These are phyloP conservation scores for Cystofilobasidium bisporidii DNA, from an alignment of 768 basidiomycete species.

Conservation along the genomic window DNA sequence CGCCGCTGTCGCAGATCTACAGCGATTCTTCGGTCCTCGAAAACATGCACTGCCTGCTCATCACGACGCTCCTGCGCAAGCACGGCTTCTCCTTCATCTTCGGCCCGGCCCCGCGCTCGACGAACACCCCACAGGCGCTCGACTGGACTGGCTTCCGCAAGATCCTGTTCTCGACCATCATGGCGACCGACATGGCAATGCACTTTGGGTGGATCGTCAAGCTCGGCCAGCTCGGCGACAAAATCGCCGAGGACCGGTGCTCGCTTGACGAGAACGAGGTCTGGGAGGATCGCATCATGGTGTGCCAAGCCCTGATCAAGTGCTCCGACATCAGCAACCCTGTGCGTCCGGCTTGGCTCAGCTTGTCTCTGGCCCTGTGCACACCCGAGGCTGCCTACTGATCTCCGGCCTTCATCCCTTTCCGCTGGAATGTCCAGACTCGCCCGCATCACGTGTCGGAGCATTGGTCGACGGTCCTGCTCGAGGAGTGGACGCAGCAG, in stretches of 20 bases:
- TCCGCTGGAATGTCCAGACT: constrained; percentile 47
- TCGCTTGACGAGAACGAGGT: constrained; percentile 11
- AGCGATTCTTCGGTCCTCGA: constrained; percentile 85
- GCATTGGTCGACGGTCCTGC: constrained; percentile 81
- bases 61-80: constrained; percentile 66
- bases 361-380: no score
- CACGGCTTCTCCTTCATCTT: constrained; percentile 57
- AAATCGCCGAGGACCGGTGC: constrained; percentile 40
- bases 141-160: constrained; percentile 51
- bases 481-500: constrained; percentile 84
- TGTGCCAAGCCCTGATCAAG: constrained; percentile 88
- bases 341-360: constrained; percentile 48
- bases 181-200: constrained; percentile 91
- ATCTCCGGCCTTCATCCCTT: no score
- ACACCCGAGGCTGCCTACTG: no score
- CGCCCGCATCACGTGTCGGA: constrained; percentile 85
- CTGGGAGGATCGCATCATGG: constrained; percentile 50
- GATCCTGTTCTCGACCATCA: constrained; percentile 66
- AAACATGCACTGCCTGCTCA: constrained; percentile 72
- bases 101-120: constrained; percentile 24
- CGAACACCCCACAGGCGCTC: constrained; percentile 5
- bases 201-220: constrained; percentile 73
- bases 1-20: constrained; percentile 78
- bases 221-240: constrained; percentile 45
- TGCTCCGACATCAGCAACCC: constrained; percentile 99